Evolutionary conservation across 208 protist species (phyloP).

Genomic region (Crithidia expoeki): DNA sequence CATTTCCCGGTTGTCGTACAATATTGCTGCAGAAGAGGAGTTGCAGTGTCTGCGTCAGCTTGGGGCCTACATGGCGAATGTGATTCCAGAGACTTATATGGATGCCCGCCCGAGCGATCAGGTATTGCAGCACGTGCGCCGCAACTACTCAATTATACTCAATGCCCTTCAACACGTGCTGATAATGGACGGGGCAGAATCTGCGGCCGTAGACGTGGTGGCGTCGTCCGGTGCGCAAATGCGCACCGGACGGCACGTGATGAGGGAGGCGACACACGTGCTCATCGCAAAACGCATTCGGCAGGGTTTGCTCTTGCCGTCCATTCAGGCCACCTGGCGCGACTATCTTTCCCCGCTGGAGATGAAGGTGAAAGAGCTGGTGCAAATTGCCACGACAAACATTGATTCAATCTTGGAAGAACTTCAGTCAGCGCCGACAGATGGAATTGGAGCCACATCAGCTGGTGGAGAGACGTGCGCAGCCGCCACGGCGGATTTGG

Average conservation of each 20-base stretch:
- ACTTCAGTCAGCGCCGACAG: conserved; percentile 2
- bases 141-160: conserved; percentile 51
- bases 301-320: conserved; percentile 45
- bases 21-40: conserved; percentile 25
- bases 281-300: conserved; percentile 29
- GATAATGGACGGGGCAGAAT: background rate
- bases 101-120: conserved; percentile 44
- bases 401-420: conserved; percentile 39
- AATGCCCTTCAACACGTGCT: conserved; percentile 42
- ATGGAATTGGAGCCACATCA: background rate
- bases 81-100: conserved; percentile 64
- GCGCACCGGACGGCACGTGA: background rate
- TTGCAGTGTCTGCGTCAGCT: conserved; percentile 19
- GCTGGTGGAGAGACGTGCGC: background rate
- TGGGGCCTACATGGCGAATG: conserved; percentile 48
- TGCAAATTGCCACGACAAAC: conserved; percentile 44
- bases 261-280: background rate
- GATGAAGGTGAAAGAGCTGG: conserved; percentile 43
- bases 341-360: conserved; percentile 57
- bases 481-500: conserved; percentile 1
- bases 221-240: background rate
- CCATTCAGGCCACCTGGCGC: conserved; percentile 56
- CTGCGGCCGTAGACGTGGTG: too few species aligned
- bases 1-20: conserved; percentile 9
- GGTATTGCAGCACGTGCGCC: conserved; percentile 27